Base-by-base conservation (phyloP, 305 asterid species). In the Fraxinus sp. region DNA sequence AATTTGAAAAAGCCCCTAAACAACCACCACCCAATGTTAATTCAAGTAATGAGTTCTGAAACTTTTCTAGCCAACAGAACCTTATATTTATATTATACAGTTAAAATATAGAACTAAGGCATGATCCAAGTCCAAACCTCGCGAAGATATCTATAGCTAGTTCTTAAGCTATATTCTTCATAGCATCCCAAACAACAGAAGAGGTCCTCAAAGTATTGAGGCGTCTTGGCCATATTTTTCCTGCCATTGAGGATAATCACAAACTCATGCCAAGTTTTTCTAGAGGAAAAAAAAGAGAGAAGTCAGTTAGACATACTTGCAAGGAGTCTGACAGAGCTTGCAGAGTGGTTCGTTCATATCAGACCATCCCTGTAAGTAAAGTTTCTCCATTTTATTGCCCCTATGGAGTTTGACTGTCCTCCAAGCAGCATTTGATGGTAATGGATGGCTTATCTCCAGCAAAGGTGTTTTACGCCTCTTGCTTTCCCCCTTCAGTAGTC, bases 161-260 rank as follows among this genome's bases (percentile, higher is more conserved):
- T 93, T 87, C 98, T 88, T 78, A 89, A 82, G 79, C 93, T 90
- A 87, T 91, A 96, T 85, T 96, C 99, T 87, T 90, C 97, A 81
- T 88, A 88, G 92, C 99, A 96, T 76, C 78, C 89, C 92, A 94
- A 85, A 83, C 86, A 78, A 88, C 99, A 96, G 88, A 94, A 96
- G 37, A 96, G 95, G 86, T 96, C 99, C 89, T 96, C 99, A 82
- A 96, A 92, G 89, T 87, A 96, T 78, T 88, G 94, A 79, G 99
- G 99, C 83, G 73, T 83, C 83, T 88, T 91, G 74, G 97, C 92
- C 83, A 89, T 86, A 76, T 79, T 89, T 55, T 94, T 93, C 92
- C 99, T 95, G 90, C 80, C 85, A 80, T 80, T 36, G 52, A 83
- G 57, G 84, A 52, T 75, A 72, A 68, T 84, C 72, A 41, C 52